Evolutionary conservation across 2,329 filamentous ascomycete genomes (phyloP).

Genomic region (Pyricularia sp.): DNA sequence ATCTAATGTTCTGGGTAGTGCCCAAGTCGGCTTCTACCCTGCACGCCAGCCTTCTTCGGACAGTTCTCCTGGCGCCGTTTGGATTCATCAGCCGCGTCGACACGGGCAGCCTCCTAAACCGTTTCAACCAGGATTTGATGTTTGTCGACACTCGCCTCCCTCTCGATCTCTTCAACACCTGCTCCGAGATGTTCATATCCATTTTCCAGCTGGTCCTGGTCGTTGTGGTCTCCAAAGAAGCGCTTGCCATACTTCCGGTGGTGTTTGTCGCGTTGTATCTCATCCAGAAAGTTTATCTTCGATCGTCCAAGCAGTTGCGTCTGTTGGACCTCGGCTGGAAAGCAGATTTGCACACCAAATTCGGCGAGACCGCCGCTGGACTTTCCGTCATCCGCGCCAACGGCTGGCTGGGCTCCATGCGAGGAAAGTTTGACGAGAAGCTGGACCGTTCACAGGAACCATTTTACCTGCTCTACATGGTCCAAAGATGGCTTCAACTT

Average conservation of each 20-base stretch:
- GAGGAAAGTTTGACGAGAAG: slow-evolving; percentile 27
- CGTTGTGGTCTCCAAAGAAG: background rate
- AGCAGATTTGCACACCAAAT: slow-evolving; percentile 10
- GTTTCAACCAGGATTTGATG: slow-evolving; percentile 13
- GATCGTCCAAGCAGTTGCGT: slow-evolving; percentile 46
- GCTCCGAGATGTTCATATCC: slow-evolving; percentile 1
- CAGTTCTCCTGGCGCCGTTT: slow-evolving; percentile 6
- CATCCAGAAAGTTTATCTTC: slow-evolving; percentile 44
- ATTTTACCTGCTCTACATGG: slow-evolving; percentile 41
- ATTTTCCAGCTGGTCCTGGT: slow-evolving; percentile 1
- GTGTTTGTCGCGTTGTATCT: slow-evolving; percentile 30
- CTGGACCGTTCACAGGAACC: slow-evolving; percentile 43
- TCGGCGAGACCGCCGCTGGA: slow-evolving; percentile 21
- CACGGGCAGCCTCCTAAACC: slow-evolving; percentile 11
- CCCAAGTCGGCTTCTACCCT: background rate
- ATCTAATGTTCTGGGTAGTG: slow-evolving; percentile 1
- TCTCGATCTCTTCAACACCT: slow-evolving; percentile 5
- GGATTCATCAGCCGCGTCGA: slow-evolving; percentile 11
- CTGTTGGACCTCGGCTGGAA: slow-evolving; percentile 50
- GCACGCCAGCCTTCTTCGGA: background rate
- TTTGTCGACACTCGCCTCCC: slow-evolving; percentile 12
- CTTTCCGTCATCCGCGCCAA: slow-evolving; percentile 44
- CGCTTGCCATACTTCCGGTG: slow-evolving; percentile 22
- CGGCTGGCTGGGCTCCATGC: slow-evolving; percentile 29
- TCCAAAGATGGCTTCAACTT: slow-evolving; percentile 45